Base-by-base conservation (phyloP, 2,329 filamentous ascomycete species). In the Paecilomyces formosus region DNA sequence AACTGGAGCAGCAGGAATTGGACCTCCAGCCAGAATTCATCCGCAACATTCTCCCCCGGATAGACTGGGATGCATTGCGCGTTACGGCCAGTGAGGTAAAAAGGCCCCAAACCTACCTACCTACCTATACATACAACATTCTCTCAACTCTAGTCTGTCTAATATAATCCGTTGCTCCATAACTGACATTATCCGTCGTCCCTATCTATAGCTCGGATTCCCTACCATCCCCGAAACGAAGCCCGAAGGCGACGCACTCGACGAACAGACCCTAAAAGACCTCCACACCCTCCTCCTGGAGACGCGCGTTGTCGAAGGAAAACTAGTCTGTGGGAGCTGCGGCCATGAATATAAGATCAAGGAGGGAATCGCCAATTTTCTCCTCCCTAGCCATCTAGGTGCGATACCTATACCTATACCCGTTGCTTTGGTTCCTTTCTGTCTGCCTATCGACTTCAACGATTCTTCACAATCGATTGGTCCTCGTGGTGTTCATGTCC, bases 301-400 rank as follows among this genome's bases (percentile, higher is more conserved):
- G 81, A 99, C 94, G 60, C 88, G 92, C 68, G 89, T 99, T 60
- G 83, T 85, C 39, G 89, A 93, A 76, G 94, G 94, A 2, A 93
- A 90, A 76, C 81, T 99, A 63, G 89, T 92, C 4, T 99, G 94
- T 73, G 92, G 85, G 54, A 89, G 89, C 74, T 99, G 94, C 72
- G 90, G 89, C 54, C 93, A 97, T 72, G 90, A 96, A 79, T 99
- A 97, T 75, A 86, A 86, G 60, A 88, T 99, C 62, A 92, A 94
- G 72, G 93, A 99, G 76, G 94, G 94, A 4, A 96, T 97, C 73
- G 91, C 92, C 60, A 97, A 97, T 75, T 99, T 99, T 70, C 77
- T 99, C 71, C 77, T 99, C 65, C 94, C 94, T 12, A 94, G 89
- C 68, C 94, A 99, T 79, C 77, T 99, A 74, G 94, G 75, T 77